Base-by-base conservation (phyloP, 2,329 filamentous ascomycete genomes). In the Claviceps arundinis region DNA sequence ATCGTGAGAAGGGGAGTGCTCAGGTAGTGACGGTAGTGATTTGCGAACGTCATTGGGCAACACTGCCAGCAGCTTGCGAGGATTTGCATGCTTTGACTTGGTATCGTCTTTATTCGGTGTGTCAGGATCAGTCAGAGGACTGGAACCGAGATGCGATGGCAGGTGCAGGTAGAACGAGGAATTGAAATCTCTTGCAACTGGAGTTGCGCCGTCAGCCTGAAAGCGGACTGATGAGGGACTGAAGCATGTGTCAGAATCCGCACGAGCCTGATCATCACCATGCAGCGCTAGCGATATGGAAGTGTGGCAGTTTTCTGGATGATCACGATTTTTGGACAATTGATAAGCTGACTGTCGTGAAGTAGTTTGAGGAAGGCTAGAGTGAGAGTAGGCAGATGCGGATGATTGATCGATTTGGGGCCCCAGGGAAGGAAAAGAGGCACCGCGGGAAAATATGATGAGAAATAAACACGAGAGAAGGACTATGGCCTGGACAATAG, bases 401-500 rank as follows among this genome's bases (percentile, higher is more conserved):
- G 16, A 52, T 46, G 47, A 26, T 16, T 66, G 64, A 14, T 68
- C 66, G 5, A 60, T 54, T 3, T 64, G 52, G 5, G 65, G 60
- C 0, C 59, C 59, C 9, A 68, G 54, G 42, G 66, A 66, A 1
- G 66, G 62, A 2, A 68, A 58, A 17, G 69, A 66, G 4, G 73
- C 68, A 16, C 76, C 73, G 24, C 79, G 70, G 13, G 78, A 81
- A 64, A 97, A 96, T 40, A 97, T 83, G 22, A 96, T 87, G 1
- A 98, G 76, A 0, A 87, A 83, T 9, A 98, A 79, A 60, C 89
- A 95, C 46, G 91, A 81, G 0, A 97, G 78, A 5, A 97, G 78
- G 8, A 98, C 76, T 5, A 94, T 80, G 46, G 87, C 89, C 66
- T 97, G 93, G 37, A 95, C 80, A 53, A 97, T 93, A 4, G 87